Percentiles rank a stretch among this genome's conserved stretches.
Evolutionary conservation across 768 basidiomycete species (phyloP).

Genomic region (Lactarius indigo): DNA sequence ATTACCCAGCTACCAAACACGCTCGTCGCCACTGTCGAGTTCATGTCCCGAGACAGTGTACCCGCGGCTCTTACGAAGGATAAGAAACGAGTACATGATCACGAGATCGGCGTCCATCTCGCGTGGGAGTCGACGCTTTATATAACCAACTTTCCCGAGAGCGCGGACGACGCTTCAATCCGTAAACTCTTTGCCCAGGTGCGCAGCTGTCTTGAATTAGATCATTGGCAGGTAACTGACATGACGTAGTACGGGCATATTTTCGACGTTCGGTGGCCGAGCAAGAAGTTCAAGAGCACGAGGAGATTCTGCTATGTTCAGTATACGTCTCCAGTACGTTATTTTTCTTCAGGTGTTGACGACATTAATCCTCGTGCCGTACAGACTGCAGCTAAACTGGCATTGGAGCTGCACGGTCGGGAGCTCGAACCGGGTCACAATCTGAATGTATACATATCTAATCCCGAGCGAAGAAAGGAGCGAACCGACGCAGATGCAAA

Average conservation of each 20-base stretch:
- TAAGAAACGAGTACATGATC: slow-evolving; percentile 76
- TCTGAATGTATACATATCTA: slow-evolving; percentile 81
- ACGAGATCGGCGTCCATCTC: slow-evolving; percentile 81
- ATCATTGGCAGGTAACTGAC: neutral
- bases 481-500: slow-evolving; percentile 86
- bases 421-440: slow-evolving; percentile 67
- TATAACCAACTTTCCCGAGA: slow-evolving; percentile 92
- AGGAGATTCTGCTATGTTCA: slow-evolving; percentile 95
- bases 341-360: neutral
- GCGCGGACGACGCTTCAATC: slow-evolving; percentile 71
- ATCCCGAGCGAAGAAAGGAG: slow-evolving; percentile 85
- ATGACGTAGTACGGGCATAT: slow-evolving; percentile 74
- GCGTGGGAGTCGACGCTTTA: slow-evolving; percentile 95
- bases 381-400: slow-evolving; percentile 64
- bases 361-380: neutral
- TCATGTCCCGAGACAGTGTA: slow-evolving; percentile 74
- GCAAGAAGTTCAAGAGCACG: slow-evolving; percentile 90
- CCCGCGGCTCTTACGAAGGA: slow-evolving; percentile 91
- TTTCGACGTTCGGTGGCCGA: slow-evolving; percentile 97
- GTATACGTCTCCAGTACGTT: slow-evolving; percentile 74
- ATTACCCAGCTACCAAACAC: slow-evolving; percentile 56
- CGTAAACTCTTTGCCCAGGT: slow-evolving; percentile 79
- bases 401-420: slow-evolving; percentile 74
- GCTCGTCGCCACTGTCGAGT: slow-evolving; percentile 86
- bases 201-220: slow-evolving; percentile 21